Evolutionary conservation across 139 green algal species (phyloP), one percentile per base, ranked within the genome.

Genomic region (Asterochloris erici): DNA sequence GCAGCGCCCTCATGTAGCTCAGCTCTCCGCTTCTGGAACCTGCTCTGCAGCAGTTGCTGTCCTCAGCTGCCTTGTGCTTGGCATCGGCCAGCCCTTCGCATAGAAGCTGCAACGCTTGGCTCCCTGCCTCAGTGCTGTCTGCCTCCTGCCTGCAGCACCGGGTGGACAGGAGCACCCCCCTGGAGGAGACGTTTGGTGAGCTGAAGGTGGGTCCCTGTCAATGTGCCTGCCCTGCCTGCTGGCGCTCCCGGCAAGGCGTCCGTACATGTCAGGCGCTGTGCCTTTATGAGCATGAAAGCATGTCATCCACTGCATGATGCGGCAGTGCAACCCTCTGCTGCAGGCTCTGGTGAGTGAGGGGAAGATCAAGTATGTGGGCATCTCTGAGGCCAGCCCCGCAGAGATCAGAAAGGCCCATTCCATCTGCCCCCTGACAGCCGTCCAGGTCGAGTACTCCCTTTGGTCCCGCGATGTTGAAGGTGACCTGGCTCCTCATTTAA

Each of bases 331-430:
- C 38, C 38, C 38, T 54, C 38, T 54, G 38, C 38, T 54, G 27
- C 85, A 91, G 87, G 76, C 69, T 64, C 81, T 95, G 68, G 84
- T 92, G 27, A 69, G 87, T 29, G 90, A 94, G 81, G 93, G 93
- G 74, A 96, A 95, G 86, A 84, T 95, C 29, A 90, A 87, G 82
- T 90, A 95, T 84, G 85, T 97, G 19, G 93, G 93, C 1, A 63
- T 97, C 24, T 91, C 82, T 26, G 93, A 97, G 89, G 88, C 89
- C n/a, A 75, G 47, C 14, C 47, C 91, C 0, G 84, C 84, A 9
- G 87, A 93, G 79, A 87, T 97, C 19, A 87, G 93, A 4, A 82
- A 78, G 74, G 93, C 93, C 23, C 90, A 94, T 78, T 85, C 86
- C 0, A 84, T 95, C 0, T 81, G 88, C 78, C 93, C 93, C 12